Conservation (phyloP, 345 rosid species). For the Rhizophora mangle region DNA sequence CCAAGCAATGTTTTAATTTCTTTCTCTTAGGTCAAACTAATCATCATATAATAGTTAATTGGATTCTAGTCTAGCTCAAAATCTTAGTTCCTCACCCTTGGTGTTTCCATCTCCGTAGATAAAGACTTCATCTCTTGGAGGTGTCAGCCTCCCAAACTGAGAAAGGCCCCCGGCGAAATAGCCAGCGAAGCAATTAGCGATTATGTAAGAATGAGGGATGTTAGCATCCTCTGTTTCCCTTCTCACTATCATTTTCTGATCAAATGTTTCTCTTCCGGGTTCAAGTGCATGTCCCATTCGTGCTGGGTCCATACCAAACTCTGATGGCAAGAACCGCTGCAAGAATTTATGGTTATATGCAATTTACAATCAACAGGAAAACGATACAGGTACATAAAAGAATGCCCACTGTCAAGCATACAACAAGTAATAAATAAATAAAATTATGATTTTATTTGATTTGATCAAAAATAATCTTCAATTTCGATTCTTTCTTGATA, state of each 20-base stretch:
- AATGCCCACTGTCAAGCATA: no score
- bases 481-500: no score
- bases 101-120: conserved; percentile 72
- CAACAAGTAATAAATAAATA: no score
- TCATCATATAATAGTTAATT: no score
- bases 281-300: conserved; percentile 69
- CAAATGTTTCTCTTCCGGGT: conserved; percentile 78
- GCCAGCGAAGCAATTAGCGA: conserved; percentile 78
- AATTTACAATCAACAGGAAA: no score
- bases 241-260: conserved; percentile 75
- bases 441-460: no score
- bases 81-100: conserved; percentile 45
- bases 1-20: no score
- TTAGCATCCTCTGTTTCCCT: conserved; percentile 68
- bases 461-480: no score
- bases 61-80: not conserved
- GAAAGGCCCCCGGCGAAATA: conserved; percentile 71
- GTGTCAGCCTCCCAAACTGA: conserved; percentile 53
- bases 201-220: conserved; percentile 69
- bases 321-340: conserved; percentile 87
- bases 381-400: no score
- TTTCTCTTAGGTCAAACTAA: no score
- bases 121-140: conserved; percentile 48
- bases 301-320: conserved; percentile 87
- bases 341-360: not conserved